Percentiles rank a stretch among this genome's conserved stretches.
These are phyloP conservation scores for Schizopora paradoxa DNA, from an alignment of 1,284 basidiomycete genomes.

Conservation along the genomic window DNA sequence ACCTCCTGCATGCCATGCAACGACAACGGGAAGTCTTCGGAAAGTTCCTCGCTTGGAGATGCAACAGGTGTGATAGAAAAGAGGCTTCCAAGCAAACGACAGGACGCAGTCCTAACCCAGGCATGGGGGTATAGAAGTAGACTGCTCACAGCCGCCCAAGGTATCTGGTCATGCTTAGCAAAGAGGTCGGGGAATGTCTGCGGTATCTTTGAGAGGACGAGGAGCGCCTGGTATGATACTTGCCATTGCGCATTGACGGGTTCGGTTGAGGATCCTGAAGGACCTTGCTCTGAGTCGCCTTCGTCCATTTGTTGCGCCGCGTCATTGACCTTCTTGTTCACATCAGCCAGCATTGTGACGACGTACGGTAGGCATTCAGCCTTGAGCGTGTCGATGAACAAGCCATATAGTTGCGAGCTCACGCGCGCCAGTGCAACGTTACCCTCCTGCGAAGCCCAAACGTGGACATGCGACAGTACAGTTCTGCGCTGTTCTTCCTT, in stretches of 20 bases:
- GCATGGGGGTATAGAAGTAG: conserved; percentile 89
- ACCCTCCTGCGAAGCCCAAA: conserved; percentile 70
- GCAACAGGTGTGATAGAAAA: conserved; percentile 50
- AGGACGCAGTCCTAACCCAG: conserved; percentile 86
- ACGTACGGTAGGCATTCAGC: conserved; percentile 45
- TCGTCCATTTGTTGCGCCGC: conserved; percentile 39
- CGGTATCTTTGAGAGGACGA: conserved; percentile 60
- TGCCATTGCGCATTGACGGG: conserved; percentile 67
- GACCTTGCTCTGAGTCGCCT: conserved; percentile 33
- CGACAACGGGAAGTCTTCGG: conserved; percentile 45
- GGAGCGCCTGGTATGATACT: conserved; percentile 77
- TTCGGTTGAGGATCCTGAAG: no score
- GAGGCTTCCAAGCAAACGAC: conserved; percentile 70
- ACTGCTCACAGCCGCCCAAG: conserved; percentile 60
- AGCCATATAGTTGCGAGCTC: conserved; percentile 76
- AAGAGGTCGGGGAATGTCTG: conserved; percentile 50
- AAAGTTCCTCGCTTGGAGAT: conserved; percentile 30
- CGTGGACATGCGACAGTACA: conserved; percentile 69
- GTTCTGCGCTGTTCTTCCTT: conserved; percentile 55
- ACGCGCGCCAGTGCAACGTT: conserved; percentile 65
- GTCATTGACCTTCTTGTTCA: conserved; percentile 45
- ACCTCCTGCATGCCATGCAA: conserved; percentile 57
- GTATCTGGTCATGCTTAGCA: conserved; percentile 37
- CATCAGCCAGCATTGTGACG: conserved; percentile 52
- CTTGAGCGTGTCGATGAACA: conserved; percentile 67